Conservation (phyloP, 164 flowering plant species). For the Buxus sempervirens region DNA sequence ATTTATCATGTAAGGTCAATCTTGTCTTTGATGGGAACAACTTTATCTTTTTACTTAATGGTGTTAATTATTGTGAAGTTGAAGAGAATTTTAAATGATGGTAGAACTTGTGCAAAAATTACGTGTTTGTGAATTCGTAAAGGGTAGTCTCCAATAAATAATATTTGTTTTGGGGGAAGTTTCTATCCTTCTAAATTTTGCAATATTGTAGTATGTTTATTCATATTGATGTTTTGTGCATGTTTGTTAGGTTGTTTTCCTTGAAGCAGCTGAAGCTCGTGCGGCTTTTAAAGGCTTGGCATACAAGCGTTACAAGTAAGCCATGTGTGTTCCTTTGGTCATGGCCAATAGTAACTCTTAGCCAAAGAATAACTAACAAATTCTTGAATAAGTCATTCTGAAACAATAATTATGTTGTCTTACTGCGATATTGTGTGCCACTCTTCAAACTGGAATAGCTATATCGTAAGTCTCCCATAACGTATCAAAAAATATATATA, state of each 20-base stretch:
- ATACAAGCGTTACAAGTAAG: slow-evolving; percentile 89
- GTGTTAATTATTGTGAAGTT: background rate
- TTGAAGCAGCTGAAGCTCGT: slow-evolving; percentile 88
- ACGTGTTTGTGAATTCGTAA: background rate
- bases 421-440: too few relatives aligned
- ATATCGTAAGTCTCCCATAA: too few relatives aligned
- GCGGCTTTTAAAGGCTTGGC: slow-evolving; percentile 77
- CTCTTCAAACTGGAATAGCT: too few relatives aligned
- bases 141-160: background rate
- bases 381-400: background rate
- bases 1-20: too few relatives aligned
- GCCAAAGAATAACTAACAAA: background rate
- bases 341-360: background rate
- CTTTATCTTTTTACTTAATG: too few relatives aligned
- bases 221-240: background rate
- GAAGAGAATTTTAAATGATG: background rate
- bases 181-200: background rate
- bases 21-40: too few relatives aligned
- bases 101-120: background rate
- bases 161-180: background rate
- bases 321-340: slow-evolving; percentile 6
- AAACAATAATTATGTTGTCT: too few relatives aligned
- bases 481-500: too few relatives aligned
- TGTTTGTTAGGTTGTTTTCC: slow-evolving; percentile 63
- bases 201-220: background rate